Base-by-base conservation (phyloP, 148 eudicot species). In the Camellia japonica region DNA sequence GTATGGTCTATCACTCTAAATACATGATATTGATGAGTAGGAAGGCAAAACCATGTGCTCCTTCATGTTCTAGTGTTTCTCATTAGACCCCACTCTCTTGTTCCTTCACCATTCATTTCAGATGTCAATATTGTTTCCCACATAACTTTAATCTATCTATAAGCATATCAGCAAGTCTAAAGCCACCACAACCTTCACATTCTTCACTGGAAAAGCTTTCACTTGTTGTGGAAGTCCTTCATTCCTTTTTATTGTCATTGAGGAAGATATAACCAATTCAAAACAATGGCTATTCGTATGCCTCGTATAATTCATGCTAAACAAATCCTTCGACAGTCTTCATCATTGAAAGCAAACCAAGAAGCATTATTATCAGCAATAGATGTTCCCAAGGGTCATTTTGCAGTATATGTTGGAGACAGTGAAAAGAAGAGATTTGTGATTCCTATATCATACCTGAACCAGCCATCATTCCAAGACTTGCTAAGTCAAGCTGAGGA, bases 401-500 rank as follows among this genome's bases (percentile, higher is more conserved):
- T 88, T 71, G 90, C 86, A 9, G 90, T 90, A 30, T 90, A 87
- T 42, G 90, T 86, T 4, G 90, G 90, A 75, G 86, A 87, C 49
- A 65, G 66, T 0, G 63, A 85, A 44, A 89, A 80, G 83, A 88
- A 83, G 73, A 20, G 56, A 46, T 70, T 70, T 16, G 85, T 84
- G 42, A 79, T 84, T 19, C 85, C 89, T 0, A 68, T 84, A 20
- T 78, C 85, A 46, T 82, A 82, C 71, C 66, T 84, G 85, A 87
- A 82, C 72, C 82, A 84, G 23, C 87, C 85, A 55, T 30, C 73
- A 51, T 87, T 87, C 46, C 89, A 84, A 78, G 68, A 80, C 14
- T 72, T 87, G 51, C 80, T 84, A 13, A 74, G 63, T 38, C 70
- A 78, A 9, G 87, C 84, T 5, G 87, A 84, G 19, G 85, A 87